Percentiles rank a stretch among this genome's conserved stretches.
Conservation (phyloP, 371 early-diverging fungal species). For the Capillidium heterosporum region DNA sequence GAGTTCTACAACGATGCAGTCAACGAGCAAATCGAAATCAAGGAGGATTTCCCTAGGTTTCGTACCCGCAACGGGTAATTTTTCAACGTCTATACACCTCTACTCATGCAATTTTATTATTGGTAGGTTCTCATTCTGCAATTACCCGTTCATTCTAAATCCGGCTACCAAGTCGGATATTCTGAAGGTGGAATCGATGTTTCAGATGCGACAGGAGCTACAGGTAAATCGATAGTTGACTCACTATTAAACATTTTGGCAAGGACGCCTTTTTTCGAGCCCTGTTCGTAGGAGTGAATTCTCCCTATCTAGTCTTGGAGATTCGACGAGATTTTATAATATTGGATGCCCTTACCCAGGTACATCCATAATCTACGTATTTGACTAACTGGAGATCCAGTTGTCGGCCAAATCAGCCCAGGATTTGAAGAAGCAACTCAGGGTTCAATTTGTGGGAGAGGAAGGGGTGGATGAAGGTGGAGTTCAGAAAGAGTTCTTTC, state of each 20-base stretch:
- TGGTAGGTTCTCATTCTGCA: constrained; percentile 47
- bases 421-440: constrained; percentile 76
- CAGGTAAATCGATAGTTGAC: constrained; percentile 12
- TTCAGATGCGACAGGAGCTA: constrained; percentile 51
- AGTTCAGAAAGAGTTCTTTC: constrained; percentile 92
- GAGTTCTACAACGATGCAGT: constrained; percentile 56
- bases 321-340: constrained; percentile 69
- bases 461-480: constrained; percentile 85
- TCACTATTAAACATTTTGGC: constrained; percentile 1
- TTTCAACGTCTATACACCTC: neutral
- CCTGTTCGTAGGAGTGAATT: constrained; percentile 73
- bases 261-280: constrained; percentile 61
- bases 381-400: constrained; percentile 6
- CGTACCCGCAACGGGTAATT: constrained; percentile 40
- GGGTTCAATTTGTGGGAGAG: constrained; percentile 70
- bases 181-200: constrained; percentile 57
- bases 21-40: constrained; percentile 56
- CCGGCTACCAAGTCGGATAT: constrained; percentile 65
- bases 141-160: constrained; percentile 59
- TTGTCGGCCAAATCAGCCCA: constrained; percentile 36
- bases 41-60: constrained; percentile 62
- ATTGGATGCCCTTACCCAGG: constrained; percentile 61
- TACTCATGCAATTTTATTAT: neutral
- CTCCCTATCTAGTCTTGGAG: constrained; percentile 51
- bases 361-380: neutral